These are phyloP conservation scores for Aureobasidium sp. DNA, from an alignment of 2,329 filamentous ascomycete genomes.

Conservation along the genomic window DNA sequence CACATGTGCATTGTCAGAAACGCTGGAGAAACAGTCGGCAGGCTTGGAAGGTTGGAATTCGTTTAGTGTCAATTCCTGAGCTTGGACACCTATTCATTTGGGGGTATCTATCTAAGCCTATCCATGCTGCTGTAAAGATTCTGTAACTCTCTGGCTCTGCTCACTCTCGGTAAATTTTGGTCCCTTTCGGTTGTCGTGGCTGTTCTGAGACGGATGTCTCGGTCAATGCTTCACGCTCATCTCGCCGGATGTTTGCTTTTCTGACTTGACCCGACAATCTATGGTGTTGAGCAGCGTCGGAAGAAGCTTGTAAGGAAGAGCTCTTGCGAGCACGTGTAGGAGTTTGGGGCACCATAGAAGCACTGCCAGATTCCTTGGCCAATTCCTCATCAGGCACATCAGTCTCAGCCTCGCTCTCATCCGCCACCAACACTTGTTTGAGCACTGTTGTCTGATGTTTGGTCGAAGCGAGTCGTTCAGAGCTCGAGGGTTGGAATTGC, in stretches of 20 bases:
- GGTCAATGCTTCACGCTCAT: background rate
- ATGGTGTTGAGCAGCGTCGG: background rate
- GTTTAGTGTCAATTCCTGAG: constrained; percentile 25
- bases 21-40: constrained; percentile 67
- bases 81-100: background rate
- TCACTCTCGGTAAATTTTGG: background rate
- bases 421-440: constrained; percentile 36
- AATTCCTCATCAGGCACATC: constrained; percentile 52
- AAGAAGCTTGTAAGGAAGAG: background rate
- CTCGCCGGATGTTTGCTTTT: background rate
- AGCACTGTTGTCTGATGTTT: background rate
- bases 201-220: background rate
- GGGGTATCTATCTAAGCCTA: background rate
- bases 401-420: constrained; percentile 44
- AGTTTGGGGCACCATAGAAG: background rate
- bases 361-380: constrained; percentile 36
- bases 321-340: background rate
- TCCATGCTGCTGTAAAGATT: background rate
- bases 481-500: background rate
- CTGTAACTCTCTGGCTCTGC: background rate
- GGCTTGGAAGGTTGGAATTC: constrained; percentile 70
- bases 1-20: constrained; percentile 71
- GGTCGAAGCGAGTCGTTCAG: background rate
- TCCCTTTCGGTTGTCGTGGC: background rate
- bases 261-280: constrained; percentile 1